phyloP scores from a whole-genome alignment of 805 yeast species.

The Vanderwaltozyma verrucispora region DNA sequence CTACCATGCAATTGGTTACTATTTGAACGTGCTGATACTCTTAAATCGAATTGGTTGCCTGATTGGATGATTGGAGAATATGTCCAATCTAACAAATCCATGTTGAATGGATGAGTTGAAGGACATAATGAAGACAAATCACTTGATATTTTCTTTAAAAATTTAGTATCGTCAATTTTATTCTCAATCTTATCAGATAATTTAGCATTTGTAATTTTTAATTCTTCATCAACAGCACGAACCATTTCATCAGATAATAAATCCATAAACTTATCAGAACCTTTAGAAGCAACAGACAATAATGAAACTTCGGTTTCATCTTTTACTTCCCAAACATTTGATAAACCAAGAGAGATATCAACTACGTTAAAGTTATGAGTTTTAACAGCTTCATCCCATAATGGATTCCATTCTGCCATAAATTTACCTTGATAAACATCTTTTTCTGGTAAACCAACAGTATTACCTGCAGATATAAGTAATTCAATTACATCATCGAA shows the following conservation, averaged over 20 bases:
- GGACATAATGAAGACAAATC: slow-evolving; percentile 29
- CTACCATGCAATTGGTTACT: slow-evolving; percentile 52
- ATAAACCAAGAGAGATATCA: slow-evolving; percentile 46
- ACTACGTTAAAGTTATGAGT: slow-evolving; percentile 33
- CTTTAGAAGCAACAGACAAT: slow-evolving; percentile 60
- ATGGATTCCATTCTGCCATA: slow-evolving; percentile 63
- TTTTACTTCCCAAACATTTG: slow-evolving; percentile 56
- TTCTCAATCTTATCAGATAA: slow-evolving; percentile 68
- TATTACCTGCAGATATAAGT: slow-evolving; percentile 36
- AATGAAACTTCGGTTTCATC: slow-evolving; percentile 67
- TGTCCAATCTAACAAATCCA: slow-evolving; percentile 80
- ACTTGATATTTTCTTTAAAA: slow-evolving; percentile 47
- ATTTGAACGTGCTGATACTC: slow-evolving; percentile 71
- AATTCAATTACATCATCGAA: slow-evolving; percentile 46
- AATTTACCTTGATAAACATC: slow-evolving; percentile 80
- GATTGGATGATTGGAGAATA: slow-evolving; percentile 86
- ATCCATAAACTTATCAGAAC: slow-evolving; percentile 71
- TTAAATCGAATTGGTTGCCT: slow-evolving; percentile 75
- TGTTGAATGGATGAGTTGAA: slow-evolving; percentile 57
- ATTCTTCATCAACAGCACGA: slow-evolving; percentile 76
- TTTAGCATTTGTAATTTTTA: slow-evolving; percentile 59
- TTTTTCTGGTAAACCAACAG: slow-evolving; percentile 59
- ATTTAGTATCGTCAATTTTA: slow-evolving; percentile 69
- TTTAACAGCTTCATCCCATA: slow-evolving; percentile 31
- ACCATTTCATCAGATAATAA: slow-evolving; percentile 82